Conservation (phyloP, 768 basidiomycete species). For the Boletus coccyginus region DNA sequence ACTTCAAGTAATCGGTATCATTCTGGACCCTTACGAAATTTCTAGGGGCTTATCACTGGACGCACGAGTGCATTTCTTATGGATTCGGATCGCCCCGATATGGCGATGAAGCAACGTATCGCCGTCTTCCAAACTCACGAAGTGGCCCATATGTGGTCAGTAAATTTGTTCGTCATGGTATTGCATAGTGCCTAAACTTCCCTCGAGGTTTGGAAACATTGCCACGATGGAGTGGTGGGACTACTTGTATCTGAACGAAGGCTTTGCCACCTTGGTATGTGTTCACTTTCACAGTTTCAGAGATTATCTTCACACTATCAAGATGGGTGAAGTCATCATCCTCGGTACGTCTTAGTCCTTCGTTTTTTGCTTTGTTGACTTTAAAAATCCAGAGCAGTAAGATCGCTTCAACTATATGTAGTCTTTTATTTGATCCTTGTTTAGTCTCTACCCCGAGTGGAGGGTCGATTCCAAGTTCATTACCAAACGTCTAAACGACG, state of each 20-base stretch:
- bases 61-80: constrained; percentile 78
- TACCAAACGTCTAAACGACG: constrained; percentile 68
- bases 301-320: constrained; percentile 6
- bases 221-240: constrained; percentile 95
- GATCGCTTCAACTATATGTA: constrained; percentile 6
- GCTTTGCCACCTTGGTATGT: constrained; percentile 81
- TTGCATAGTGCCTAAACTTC: constrained; percentile 9
- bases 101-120: constrained; percentile 75
- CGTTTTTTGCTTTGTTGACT: constrained; percentile 7
- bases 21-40: constrained; percentile 1
- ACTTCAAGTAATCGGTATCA: not conserved
- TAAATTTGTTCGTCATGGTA: not conserved
- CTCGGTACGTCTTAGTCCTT: constrained; percentile 45
- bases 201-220: constrained; percentile 79
- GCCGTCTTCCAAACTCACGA: constrained; percentile 82
- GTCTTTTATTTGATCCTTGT: constrained; percentile 1
- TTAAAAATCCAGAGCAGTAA: constrained; percentile 49
- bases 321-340: constrained; percentile 90
- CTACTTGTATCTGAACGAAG: constrained; percentile 80
- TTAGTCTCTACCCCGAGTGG: constrained; percentile 82
- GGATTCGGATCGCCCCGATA: constrained; percentile 71
- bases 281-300: not conserved
- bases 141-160: constrained; percentile 78
- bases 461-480: constrained; percentile 81
- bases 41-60: constrained; percentile 83